Evolutionary conservation across 176 grass and related monocot species (phyloP).

Genomic region (Hordeum vulgare): DNA sequence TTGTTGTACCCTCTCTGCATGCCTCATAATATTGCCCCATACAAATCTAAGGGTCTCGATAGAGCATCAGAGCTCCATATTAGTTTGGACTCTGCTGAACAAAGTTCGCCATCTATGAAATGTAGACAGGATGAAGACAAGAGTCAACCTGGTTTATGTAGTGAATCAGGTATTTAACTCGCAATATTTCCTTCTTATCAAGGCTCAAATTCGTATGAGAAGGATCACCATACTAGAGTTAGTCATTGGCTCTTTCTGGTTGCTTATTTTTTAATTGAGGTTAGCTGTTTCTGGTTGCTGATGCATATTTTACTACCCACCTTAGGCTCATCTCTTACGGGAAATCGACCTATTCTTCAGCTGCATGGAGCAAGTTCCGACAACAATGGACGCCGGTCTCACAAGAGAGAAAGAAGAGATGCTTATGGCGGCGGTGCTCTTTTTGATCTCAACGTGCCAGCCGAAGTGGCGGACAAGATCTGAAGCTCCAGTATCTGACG

Average conservation of each 20-base stretch:
- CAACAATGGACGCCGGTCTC: conserved; percentile 43
- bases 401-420: conserved; percentile 58
- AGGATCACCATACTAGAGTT: neutral
- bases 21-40: conserved; percentile 90
- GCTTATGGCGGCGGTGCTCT: conserved; percentile 28
- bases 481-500: conserved; percentile 29
- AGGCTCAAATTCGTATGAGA: neutral
- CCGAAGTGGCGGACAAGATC: conserved; percentile 51
- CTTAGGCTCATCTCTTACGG: conserved; percentile 34
- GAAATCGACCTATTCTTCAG: conserved; percentile 47
- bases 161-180: conserved; percentile 31
- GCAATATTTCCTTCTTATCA: neutral
- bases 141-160: conserved; percentile 36
- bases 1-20: conserved; percentile 84
- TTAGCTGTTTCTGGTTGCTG: conserved; percentile 13
- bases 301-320: conserved; percentile 12
- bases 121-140: conserved; percentile 44
- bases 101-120: conserved; percentile 47
- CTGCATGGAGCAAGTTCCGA: conserved; percentile 67
- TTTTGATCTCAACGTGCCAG: conserved; percentile 92
- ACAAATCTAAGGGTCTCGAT: conserved; percentile 98
- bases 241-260: neutral
- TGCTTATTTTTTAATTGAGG: neutral
- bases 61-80: conserved; percentile 70
- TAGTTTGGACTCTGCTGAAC: conserved; percentile 61